Base-by-base conservation (phyloP, 108 stramenopile species). In the Fragilaria radians region DNA sequence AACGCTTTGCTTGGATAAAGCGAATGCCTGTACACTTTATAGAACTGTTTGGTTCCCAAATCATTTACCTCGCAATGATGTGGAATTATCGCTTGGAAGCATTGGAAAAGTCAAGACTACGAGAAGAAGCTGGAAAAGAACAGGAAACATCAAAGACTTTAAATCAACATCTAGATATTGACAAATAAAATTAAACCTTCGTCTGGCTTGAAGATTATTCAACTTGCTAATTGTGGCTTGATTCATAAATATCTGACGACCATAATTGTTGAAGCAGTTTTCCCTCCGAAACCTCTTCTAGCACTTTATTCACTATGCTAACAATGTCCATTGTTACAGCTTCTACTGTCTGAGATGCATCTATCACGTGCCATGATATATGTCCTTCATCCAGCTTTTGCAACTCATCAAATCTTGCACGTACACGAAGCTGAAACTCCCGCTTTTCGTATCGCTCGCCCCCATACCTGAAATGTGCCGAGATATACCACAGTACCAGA, bases 391-490 rank as follows among this genome's bases (percentile, higher is more conserved):
- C 88, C 31, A 84, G 46, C 18, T 48, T 42, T 64, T 86, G 82
- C 22, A 93, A 61, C 54, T 93, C 78, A 0, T 66, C 70, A 65
- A 93, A 93, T 58, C 88, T 65, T 57, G 87, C 48, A 54, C 91
- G 74, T 0, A 93, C 91, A n/a, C 86, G 72, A 18, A 72, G 73
- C 68, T 93, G 91, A 61, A 93, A 66, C 33, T 89, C 88, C 31
- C 75, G 59, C 61, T 88, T 85, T 73, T 93, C 91, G 54, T 93
- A 93, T 52, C 91, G 81, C 71, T 93, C 91, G 17, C 75, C 84
- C 49, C 91, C 91, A 62, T 83, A 86, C 7, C 85, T 85, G 32
- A 1, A 17, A 53, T 5, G 21, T 9, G 3, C 25, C n/a, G n/a
- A 61, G 17, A 61, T 4, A 28, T 24, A 46, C 14, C 19, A 46